phyloP scores from a whole-genome alignment of 2,329 filamentous ascomycete species.

The Chrysoporthe cubensis region DNA sequence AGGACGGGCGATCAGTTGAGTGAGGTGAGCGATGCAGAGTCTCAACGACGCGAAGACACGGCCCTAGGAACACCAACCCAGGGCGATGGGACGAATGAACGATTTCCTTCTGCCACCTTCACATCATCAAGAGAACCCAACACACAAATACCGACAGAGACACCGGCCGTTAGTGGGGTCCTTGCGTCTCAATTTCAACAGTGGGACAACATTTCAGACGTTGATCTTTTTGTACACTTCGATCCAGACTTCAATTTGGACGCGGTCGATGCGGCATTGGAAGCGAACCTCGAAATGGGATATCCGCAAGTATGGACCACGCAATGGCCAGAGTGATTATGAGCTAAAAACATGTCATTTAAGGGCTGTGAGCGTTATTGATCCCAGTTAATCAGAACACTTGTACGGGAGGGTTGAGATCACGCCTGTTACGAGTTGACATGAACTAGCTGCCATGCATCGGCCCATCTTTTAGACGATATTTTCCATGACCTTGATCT shows the following conservation, averaged over 20 bases:
- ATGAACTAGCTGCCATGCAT: too few species aligned
- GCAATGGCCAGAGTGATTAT: conserved; percentile 27
- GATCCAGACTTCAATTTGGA: conserved; percentile 58
- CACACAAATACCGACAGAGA: neutral
- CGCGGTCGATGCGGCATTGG: conserved; percentile 57
- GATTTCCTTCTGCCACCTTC: neutral
- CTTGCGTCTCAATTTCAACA: neutral
- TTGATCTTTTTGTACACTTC: conserved; percentile 60
- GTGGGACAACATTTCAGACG: conserved; percentile 45
- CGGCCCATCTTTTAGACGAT: too few species aligned
- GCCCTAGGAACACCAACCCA: neutral
- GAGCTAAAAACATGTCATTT: too few species aligned
- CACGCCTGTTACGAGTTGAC: too few species aligned
- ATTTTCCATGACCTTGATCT: too few species aligned
- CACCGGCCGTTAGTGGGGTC: neutral
- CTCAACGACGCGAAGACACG: neutral
- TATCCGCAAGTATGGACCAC: conserved; percentile 54
- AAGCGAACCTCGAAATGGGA: conserved; percentile 59
- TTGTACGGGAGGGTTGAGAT: too few species aligned
- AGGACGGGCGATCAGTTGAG: neutral
- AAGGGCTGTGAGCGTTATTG: too few species aligned
- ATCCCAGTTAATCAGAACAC: too few species aligned
- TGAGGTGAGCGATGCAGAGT: neutral
- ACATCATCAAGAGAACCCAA: neutral
- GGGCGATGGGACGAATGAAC: neutral